Percentiles rank a stretch among this genome's conserved stretches.
Evolutionary conservation across 1,284 basidiomycete species (phyloP).

Genomic region (Cryptococcus deneoformans): DNA sequence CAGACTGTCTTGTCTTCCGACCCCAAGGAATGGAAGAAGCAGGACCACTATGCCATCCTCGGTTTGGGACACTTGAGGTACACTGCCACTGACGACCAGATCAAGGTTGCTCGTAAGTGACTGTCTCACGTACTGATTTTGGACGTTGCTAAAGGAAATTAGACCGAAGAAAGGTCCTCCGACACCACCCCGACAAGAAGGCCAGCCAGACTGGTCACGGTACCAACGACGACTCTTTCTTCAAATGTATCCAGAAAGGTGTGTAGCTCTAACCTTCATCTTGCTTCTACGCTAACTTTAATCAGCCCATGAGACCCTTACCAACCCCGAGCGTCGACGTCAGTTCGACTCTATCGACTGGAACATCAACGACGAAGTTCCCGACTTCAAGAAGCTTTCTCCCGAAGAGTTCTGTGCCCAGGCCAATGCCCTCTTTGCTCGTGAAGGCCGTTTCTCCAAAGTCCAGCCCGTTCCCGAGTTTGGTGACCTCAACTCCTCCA

Average conservation of each 20-base stretch:
- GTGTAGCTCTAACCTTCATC: conserved; percentile 4
- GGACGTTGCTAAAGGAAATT: conserved; percentile 11
- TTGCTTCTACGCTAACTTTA: neutral
- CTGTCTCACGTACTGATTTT: conserved; percentile 3
- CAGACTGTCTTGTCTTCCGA: conserved; percentile 70
- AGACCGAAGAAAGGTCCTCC: conserved; percentile 98
- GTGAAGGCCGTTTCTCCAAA: conserved; percentile 89
- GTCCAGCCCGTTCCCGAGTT: conserved; percentile 81
- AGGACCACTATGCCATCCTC: conserved; percentile 96
- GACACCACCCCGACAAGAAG: conserved; percentile 99
- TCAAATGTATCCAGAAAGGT: conserved; percentile 97
- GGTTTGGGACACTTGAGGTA: conserved; percentile 89
- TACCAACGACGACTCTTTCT: conserved; percentile 95
- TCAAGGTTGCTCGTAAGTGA: conserved; percentile 88
- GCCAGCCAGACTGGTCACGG: conserved; percentile 61
- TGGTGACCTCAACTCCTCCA: conserved; percentile 68
- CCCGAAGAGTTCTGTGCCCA: conserved; percentile 53
- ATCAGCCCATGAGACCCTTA: conserved; percentile 81
- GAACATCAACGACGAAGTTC: conserved; percentile 73
- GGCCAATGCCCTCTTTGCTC: conserved; percentile 78
- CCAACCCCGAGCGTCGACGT: conserved; percentile 78
- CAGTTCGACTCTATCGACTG: conserved; percentile 98
- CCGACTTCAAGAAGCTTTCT: conserved; percentile 59
- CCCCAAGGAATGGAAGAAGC: conserved; percentile 99
- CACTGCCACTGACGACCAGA: conserved; percentile 85